Percentiles rank a stretch among this genome's conserved stretches.
These are phyloP conservation scores for Amanita brunnescens DNA, from an alignment of 768 basidiomycete species.

Conservation along the genomic window DNA sequence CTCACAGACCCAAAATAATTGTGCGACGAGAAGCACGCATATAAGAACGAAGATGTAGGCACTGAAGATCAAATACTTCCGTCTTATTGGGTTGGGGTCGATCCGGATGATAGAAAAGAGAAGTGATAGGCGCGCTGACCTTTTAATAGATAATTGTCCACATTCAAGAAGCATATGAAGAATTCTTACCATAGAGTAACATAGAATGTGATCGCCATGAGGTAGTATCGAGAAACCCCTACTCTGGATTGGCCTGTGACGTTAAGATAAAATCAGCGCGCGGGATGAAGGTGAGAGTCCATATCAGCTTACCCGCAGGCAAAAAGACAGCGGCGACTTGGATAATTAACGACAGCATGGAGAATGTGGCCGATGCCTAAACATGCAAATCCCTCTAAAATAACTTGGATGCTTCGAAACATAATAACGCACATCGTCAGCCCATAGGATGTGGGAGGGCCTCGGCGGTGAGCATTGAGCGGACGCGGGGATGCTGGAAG, in stretches of 20 bases:
- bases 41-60: slow-evolving; percentile 22
- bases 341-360: slow-evolving; percentile 18
- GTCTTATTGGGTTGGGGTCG: slow-evolving; percentile 26
- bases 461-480: not conserved
- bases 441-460: not conserved
- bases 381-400: not conserved
- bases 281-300: not conserved
- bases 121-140: slow-evolving; percentile 41
- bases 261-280: not conserved
- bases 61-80: slow-evolving; percentile 20
- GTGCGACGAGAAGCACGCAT: slow-evolving; percentile 8
- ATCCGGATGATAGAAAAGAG: slow-evolving; percentile 48
- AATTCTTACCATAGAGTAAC: slow-evolving; percentile 27
- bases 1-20: slow-evolving; percentile 34
- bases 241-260: not conserved
- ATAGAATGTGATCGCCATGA: slow-evolving; percentile 31
- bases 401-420: not conserved
- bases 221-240: slow-evolving; percentile 23
- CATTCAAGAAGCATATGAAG: not conserved
- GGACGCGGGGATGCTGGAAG: slow-evolving; percentile 2
- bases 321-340: slow-evolving; percentile 23
- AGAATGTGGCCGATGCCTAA: slow-evolving; percentile 23
- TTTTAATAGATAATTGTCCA: slow-evolving; percentile 8
- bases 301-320: slow-evolving; percentile 15
- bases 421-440: slow-evolving; percentile 24